Evolutionary conservation across 1,284 basidiomycete genomes (phyloP).

Genomic region (Ceratobasidium sp.): DNA sequence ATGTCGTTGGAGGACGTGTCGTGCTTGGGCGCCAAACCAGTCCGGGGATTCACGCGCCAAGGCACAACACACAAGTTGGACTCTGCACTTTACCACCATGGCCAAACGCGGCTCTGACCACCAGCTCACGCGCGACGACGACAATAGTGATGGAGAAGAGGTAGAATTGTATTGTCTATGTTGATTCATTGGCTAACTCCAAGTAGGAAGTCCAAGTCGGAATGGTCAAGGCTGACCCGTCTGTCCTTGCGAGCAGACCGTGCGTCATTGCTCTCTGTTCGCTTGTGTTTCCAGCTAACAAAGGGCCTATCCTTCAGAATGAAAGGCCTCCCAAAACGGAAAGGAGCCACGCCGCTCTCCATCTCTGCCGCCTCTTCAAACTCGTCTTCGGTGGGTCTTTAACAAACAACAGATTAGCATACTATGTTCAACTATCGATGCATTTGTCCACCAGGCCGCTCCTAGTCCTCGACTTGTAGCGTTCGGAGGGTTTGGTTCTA

Average conservation of each 20-base stretch:
- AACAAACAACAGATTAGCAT: neutral
- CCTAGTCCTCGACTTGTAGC: constrained; percentile 4
- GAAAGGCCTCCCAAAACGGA: constrained; percentile 37
- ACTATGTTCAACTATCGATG: neutral
- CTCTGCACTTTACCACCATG: constrained; percentile 10
- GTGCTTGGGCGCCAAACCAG: neutral
- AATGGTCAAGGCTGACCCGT: constrained; percentile 29
- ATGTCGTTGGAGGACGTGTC: constrained; percentile 24
- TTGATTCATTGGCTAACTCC: neutral
- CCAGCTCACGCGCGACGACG: constrained; percentile 30
- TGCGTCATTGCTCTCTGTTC: constrained; percentile 11
- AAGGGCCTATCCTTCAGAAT: constrained; percentile 5
- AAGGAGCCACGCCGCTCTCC: constrained; percentile 29
- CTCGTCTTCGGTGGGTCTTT: constrained; percentile 22
- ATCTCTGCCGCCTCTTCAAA: constrained; percentile 24
- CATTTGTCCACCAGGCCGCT: neutral
- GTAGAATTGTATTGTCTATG: neutral
- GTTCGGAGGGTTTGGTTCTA: constrained; percentile 28
- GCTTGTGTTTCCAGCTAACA: neutral
- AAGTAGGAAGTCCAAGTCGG: constrained; percentile 27
- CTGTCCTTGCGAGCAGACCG: constrained; percentile 27
- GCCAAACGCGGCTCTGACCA: constrained; percentile 33
- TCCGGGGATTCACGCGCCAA: constrained; percentile 18
- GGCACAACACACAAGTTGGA: constrained; percentile 15
- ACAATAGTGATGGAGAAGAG: constrained; percentile 28